Percentiles rank a stretch among this genome's conserved stretches.
phyloP scores from a whole-genome alignment of 495 filamentous ascomycete genomes.

The Glonium stellatum region DNA sequence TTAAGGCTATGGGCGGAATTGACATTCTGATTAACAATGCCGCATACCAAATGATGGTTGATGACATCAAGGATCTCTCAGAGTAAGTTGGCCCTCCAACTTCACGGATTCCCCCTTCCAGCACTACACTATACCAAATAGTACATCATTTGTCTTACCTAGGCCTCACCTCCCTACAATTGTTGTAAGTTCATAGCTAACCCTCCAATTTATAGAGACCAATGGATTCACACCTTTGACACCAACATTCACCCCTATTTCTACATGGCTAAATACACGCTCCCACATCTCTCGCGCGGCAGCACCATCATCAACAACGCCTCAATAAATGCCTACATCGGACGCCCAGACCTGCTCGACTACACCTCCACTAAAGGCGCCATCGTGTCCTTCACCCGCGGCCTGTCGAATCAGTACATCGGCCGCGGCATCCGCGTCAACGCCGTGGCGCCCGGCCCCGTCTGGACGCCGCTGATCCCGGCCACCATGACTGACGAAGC shows the following conservation, averaged over 20 bases:
- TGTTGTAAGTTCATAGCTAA: too few relatives aligned
- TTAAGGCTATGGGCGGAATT: conserved; percentile 58
- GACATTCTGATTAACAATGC: conserved; percentile 80
- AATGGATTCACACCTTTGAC: conserved; percentile 56
- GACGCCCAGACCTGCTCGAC: conserved; percentile 74
- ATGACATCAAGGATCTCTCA: conserved; percentile 63
- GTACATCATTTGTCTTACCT: too few relatives aligned
- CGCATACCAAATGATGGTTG: conserved; percentile 64
- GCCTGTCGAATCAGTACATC: conserved; percentile 67
- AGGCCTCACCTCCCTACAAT: too few relatives aligned
- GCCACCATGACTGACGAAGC: conserved; percentile 66
- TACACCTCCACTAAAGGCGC: conserved; percentile 82
- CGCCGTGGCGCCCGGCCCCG: conserved; percentile 69
- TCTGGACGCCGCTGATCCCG: conserved; percentile 81
- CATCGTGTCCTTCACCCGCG: conserved; percentile 74
- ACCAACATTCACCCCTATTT: conserved; percentile 41
- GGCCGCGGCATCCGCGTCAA: conserved; percentile 74
- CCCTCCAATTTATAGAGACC: conserved; percentile 43
- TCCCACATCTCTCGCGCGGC: conserved; percentile 70
- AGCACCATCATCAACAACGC: conserved; percentile 79
- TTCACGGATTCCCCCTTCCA: too few relatives aligned
- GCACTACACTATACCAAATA: too few relatives aligned
- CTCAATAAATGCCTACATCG: conserved; percentile 75
- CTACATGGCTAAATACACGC: conserved; percentile 63
- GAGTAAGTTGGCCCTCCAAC: too few relatives aligned